Percentiles rank a stretch among this genome's conserved stretches.
These are phyloP conservation scores for Aureobasidium sp. DNA, from an alignment of 2,329 filamentous ascomycete species.

Conservation along the genomic window DNA sequence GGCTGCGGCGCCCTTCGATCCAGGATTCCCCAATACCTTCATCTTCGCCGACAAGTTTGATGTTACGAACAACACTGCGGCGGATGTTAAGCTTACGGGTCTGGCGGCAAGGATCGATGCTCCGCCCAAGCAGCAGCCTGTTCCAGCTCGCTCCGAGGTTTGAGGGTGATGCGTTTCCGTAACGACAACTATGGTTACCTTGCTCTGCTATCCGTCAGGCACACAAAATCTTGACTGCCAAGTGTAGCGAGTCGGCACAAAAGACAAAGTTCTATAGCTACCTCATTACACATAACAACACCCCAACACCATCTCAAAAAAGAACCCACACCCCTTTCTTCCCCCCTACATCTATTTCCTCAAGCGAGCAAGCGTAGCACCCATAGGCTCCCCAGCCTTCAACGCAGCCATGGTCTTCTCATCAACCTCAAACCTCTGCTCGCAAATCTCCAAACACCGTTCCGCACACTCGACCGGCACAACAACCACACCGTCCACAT, in stretches of 20 bases:
- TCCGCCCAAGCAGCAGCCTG: conserved; percentile 9
- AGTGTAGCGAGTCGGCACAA: too few species aligned
- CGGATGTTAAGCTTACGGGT: conserved; percentile 11
- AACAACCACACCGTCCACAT: conserved; percentile 26
- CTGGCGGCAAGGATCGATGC: conserved; percentile 9
- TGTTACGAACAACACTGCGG: conserved; percentile 8
- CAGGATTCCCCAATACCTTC: conserved; percentile 59
- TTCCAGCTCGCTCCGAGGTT: conserved; percentile 1
- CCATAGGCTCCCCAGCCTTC: conserved; percentile 27
- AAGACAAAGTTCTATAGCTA: too few species aligned
- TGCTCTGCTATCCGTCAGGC: too few species aligned
- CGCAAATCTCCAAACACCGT: conserved; percentile 26
- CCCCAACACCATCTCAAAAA: too few species aligned
- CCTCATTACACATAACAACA: too few species aligned
- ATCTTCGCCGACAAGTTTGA: conserved; percentile 25
- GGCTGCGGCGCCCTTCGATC: conserved; percentile 49
- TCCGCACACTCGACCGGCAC: conserved; percentile 22
- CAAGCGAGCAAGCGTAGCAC: conserved; percentile 27
- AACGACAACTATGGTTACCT: not conserved
- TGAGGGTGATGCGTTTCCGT: not conserved
- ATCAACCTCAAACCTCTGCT: conserved; percentile 28
- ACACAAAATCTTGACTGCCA: too few species aligned
- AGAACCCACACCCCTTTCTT: too few species aligned
- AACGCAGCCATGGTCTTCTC: conserved; percentile 27
- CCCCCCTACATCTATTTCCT: too few species aligned